Base-by-base conservation (phyloP, 2,329 filamentous ascomycete genomes). In the Stemphylium beticola region DNA sequence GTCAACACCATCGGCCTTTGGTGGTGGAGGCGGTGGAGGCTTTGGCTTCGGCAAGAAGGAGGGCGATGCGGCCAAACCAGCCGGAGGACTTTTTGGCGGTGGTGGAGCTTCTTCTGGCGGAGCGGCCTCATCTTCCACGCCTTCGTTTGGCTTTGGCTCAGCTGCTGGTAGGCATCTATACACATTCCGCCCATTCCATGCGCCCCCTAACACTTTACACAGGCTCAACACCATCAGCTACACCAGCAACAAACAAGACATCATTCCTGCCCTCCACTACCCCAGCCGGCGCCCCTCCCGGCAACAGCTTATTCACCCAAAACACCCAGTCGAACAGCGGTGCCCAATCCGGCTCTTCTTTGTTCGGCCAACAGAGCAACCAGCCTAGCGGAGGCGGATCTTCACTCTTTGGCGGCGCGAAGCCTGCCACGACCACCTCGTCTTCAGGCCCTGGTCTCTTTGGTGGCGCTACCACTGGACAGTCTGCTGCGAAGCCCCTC, bases 231-330 rank as follows among this genome's bases (percentile, higher is more conserved):
- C 63, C 67, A 36, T 51, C 68, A 58, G 72, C 71, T 10, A 76
- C 74, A 2, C 73, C 74, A 11, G 71, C 74, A 11, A 40, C 68
- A 15, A 71, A 62, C 37, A 77, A 76, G 60, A 72, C 75, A 11
- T 68, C 68, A n/a, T 62, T 65, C 32, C 65, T 75, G 26, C 64
- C 66, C n/a, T 76, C 74, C 3, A 77, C 74, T 4, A 76, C 73
- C 10, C 74, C 74, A 38, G 74, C 73, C n/a, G 74, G 74, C 42
- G 66, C 71, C 18, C 74, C 74, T 39, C 71, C 73, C 11, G 72
- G 70, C 11, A 50, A 49, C 39, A 69, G 53, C 50, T 34, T 74
- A 10, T 75, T 74, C 49, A 66, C 54, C 14, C 60, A 65, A 31
- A 63, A 51, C 53, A 57, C 44, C 15, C 64, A 67, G 31, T 57